phyloP scores from a whole-genome alignment of 2,329 filamentous ascomycete species.

The Coniochaeta pulveracea region DNA sequence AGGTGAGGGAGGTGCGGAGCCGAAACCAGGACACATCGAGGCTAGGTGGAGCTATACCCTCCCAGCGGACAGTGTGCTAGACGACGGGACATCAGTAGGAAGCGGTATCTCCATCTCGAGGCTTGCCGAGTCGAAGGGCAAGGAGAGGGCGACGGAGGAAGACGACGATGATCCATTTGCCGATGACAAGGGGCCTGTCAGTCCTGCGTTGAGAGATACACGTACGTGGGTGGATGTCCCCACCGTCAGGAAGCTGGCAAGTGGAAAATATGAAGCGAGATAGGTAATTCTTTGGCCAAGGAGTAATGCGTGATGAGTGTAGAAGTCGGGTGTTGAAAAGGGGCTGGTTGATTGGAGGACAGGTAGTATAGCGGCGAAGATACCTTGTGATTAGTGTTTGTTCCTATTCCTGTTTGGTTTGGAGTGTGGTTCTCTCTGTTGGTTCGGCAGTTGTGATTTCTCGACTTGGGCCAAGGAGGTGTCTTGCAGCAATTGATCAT shows the following conservation, averaged over 20 bases:
- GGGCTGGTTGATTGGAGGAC: no score
- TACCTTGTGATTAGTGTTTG: no score
- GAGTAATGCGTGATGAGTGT: no score
- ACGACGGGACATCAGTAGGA: slow-evolving; percentile 30
- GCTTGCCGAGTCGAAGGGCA: slow-evolving; percentile 36
- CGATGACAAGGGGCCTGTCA: slow-evolving; percentile 33
- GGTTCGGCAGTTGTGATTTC: no score
- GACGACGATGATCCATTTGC: slow-evolving; percentile 55
- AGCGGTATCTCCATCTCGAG: slow-evolving; percentile 57
- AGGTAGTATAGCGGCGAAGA: no score
- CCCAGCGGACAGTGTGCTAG: slow-evolving; percentile 20
- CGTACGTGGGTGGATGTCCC: slow-evolving; percentile 56
- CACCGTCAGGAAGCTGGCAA: slow-evolving; percentile 54
- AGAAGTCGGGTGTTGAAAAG: no score
- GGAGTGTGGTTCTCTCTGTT: no score
- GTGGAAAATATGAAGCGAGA: slow-evolving; percentile 62
- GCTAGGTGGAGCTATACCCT: slow-evolving; percentile 61
- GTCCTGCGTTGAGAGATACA: slow-evolving; percentile 13
- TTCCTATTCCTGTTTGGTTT: no score
- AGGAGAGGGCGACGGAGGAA: slow-evolving; percentile 34
- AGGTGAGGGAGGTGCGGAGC: slow-evolving; percentile 57
- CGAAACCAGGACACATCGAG: slow-evolving; percentile 67
- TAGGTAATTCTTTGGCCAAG: no score
- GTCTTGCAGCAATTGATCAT: no score
- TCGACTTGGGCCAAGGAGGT: no score